These are phyloP conservation scores for Aspergillus felis DNA, from an alignment of 2,329 filamentous ascomycete species.

Conservation along the genomic window DNA sequence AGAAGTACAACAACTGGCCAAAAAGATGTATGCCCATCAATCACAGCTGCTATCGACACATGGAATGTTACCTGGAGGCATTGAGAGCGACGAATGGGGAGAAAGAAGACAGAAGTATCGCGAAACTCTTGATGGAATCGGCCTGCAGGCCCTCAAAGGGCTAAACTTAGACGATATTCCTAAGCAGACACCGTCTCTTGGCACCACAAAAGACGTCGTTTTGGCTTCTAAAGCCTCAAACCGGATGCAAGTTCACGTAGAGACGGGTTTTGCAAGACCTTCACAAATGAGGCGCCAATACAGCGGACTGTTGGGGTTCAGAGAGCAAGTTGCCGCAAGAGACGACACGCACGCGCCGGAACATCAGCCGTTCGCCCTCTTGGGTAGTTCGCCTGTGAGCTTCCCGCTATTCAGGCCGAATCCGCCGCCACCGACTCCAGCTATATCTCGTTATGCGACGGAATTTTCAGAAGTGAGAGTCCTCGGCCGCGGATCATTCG, in stretches of 20 bases:
- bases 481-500: constrained; percentile 63
- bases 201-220: constrained; percentile 17
- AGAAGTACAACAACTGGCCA: constrained; percentile 41
- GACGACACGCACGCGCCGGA: constrained; percentile 17
- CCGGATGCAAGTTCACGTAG: constrained; percentile 13
- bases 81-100: constrained; percentile 37
- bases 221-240: constrained; percentile 18
- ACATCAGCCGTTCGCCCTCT: constrained; percentile 20
- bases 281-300: constrained; percentile 6
- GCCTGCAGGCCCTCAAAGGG: constrained; percentile 34
- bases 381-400: constrained; percentile 29
- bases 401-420: constrained; percentile 28
- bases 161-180: constrained; percentile 23
- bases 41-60: constrained; percentile 40
- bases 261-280: constrained; percentile 11
- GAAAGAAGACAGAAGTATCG: constrained; percentile 39
- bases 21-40: constrained; percentile 39
- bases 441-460: constrained; percentile 43
- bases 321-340: constrained; percentile 14
- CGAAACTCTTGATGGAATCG: constrained; percentile 41
- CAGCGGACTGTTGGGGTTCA: constrained; percentile 13
- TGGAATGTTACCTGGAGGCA: constrained; percentile 38
- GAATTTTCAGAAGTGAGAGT: constrained; percentile 53
- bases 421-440: constrained; percentile 18
- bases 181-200: constrained; percentile 17